Conservation (phyloP, 2,329 filamentous ascomycete species). For the Eurotiales sp. region DNA sequence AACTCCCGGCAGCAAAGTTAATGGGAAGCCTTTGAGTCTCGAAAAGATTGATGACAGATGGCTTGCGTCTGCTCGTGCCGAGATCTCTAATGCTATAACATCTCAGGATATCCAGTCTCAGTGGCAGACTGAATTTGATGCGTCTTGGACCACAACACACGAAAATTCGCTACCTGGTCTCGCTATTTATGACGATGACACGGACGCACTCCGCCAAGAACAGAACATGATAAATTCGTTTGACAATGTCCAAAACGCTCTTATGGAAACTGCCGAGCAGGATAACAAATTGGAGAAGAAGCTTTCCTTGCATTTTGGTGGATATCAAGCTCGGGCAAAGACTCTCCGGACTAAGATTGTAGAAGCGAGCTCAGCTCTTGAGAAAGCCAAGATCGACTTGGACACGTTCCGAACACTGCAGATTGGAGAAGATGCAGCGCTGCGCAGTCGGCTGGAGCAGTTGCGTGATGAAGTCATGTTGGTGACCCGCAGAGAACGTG, state of each 20-base stretch:
- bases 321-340: slow-evolving; percentile 83
- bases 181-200: slow-evolving; percentile 73
- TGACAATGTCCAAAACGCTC: slow-evolving; percentile 68
- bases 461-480: slow-evolving; percentile 80
- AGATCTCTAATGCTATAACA: slow-evolving; percentile 67
- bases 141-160: slow-evolving; percentile 50
- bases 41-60: slow-evolving; percentile 65
- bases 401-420: slow-evolving; percentile 72
- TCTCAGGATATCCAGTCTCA: slow-evolving; percentile 48
- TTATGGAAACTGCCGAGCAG: slow-evolving; percentile 70
- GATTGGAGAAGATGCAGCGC: slow-evolving; percentile 73
- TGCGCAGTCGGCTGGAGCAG: slow-evolving; percentile 66
- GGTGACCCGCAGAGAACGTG: slow-evolving; percentile 75
- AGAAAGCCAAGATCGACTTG: slow-evolving; percentile 68
- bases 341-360: slow-evolving; percentile 73
- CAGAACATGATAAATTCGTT: slow-evolving; percentile 66
- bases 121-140: slow-evolving; percentile 48
- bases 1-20: slow-evolving; percentile 63
- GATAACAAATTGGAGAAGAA: slow-evolving; percentile 93
- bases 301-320: slow-evolving; percentile 78
- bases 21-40: slow-evolving; percentile 58
- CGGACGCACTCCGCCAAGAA: slow-evolving; percentile 57
- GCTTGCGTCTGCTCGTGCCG: slow-evolving; percentile 70
- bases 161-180: slow-evolving; percentile 64
- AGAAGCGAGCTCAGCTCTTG: slow-evolving; percentile 69